These are phyloP conservation scores for Nadsonia fulvescens DNA, from an alignment of 805 yeast genomes.

Conservation along the genomic window DNA sequence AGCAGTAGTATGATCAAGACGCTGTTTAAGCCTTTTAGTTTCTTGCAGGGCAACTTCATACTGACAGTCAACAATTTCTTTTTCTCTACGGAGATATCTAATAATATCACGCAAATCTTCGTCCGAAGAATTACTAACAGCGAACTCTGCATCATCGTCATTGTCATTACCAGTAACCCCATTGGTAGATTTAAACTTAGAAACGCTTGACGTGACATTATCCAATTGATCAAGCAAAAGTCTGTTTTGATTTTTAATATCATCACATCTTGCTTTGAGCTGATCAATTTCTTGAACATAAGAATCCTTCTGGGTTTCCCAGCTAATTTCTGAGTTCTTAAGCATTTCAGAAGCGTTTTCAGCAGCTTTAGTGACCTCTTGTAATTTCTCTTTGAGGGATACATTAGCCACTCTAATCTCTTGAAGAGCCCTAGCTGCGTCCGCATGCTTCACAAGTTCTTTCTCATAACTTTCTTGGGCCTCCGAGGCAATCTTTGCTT, in stretches of 20 bases:
- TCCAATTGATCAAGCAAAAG: conserved; percentile 55
- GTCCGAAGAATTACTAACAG: conserved; percentile 6
- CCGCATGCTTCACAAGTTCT: conserved; percentile 37
- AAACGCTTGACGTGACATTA: conserved; percentile 12
- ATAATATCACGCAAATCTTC: conserved; percentile 34
- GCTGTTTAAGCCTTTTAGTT: conserved; percentile 31
- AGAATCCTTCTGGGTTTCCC: conserved; percentile 26
- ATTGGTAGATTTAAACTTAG: conserved; percentile 7
- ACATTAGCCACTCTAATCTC: conserved; percentile 22
- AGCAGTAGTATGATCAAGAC: conserved; percentile 26
- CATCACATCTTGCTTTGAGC: conserved; percentile 30
- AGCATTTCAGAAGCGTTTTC: conserved; percentile 18
- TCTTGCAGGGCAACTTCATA: conserved; percentile 36
- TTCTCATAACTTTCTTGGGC: conserved; percentile 36
- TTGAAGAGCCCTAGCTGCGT: conserved; percentile 26
- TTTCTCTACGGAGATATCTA: conserved; percentile 50
- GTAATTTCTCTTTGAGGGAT: conserved; percentile 15
- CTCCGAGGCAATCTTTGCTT: conserved; percentile 28
- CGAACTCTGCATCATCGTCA: conserved; percentile 2
- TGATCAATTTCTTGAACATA: conserved; percentile 31
- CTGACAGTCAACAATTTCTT: conserved; percentile 49
- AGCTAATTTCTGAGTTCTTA: conserved; percentile 23
- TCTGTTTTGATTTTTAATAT: conserved; percentile 47
- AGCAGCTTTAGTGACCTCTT: conserved; percentile 9
- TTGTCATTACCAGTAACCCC: conserved; percentile 10